A percentile compares a stretch with the other conserved stretches of the same genome.
phyloP scores from a whole-genome alignment of 176 grass and related monocot genomes.

The Aechmea fasciata region DNA sequence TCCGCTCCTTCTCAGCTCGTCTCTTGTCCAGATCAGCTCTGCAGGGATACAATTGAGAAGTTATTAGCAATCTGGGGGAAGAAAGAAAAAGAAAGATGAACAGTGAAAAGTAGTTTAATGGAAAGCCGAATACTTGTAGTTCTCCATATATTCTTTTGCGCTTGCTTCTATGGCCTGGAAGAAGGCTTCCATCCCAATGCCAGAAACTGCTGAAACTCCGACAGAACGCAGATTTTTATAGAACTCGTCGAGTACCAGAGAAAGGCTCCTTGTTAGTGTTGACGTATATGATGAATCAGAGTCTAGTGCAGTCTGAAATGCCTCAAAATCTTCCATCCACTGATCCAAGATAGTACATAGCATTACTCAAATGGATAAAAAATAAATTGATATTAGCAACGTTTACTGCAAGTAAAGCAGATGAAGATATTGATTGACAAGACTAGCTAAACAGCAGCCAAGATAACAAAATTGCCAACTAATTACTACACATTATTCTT shows the following conservation, averaged over 20 bases:
- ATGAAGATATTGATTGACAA: not conserved
- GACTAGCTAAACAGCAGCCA: too few species aligned
- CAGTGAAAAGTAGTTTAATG: not conserved
- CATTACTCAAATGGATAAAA: not conserved
- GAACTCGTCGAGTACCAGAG: slow-evolving; percentile 81
- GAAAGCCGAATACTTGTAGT: slow-evolving; percentile 41
- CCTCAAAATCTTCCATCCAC: slow-evolving; percentile 99
- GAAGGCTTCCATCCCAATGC: slow-evolving; percentile 59
- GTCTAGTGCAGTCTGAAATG: slow-evolving; percentile 75
- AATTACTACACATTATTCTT: too few species aligned
- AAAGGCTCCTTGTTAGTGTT: slow-evolving; percentile 70
- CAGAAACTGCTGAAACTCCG: slow-evolving; percentile 83
- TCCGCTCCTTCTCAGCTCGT: slow-evolving; percentile 66
- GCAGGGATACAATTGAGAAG: slow-evolving; percentile 4
- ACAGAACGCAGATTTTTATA: slow-evolving; percentile 83
- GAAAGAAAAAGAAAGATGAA: not conserved
- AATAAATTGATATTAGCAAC: not conserved
- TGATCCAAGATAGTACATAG: slow-evolving; percentile 26
- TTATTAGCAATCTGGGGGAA: not conserved
- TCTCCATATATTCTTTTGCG: slow-evolving; percentile 82
- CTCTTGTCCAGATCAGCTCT: slow-evolving; percentile 95
- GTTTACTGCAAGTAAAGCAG: not conserved
- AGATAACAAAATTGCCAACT: too few species aligned
- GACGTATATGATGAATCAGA: slow-evolving; percentile 72
- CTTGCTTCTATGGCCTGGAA: slow-evolving; percentile 73